Evolutionary conservation across 345 rosid genomes (phyloP), one percentile per base, ranked within the genome.

Genomic region (Pugionium cornutum): DNA sequence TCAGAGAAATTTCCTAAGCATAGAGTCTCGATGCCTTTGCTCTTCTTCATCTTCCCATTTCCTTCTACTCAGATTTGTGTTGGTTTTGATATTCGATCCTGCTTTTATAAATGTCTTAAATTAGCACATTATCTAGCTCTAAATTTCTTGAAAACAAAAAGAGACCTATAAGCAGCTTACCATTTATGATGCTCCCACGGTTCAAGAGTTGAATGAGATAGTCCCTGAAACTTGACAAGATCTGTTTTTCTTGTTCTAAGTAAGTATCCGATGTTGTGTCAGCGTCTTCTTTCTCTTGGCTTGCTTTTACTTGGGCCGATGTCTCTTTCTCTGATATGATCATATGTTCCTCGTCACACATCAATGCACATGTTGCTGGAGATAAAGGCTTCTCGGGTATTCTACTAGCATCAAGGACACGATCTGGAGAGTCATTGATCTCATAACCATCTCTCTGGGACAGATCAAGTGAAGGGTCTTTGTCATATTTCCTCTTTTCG

Each of bases 301-400:
- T 67, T 66, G 62, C 42, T 73, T 53, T 64, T 30, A 67, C 64
- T 39, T 8, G 4, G 9, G 73, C 41, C 2, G 27, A 67, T n/a
- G 63, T 46, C 33, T 66, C 68, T 67, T 61, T 74, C 73, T 67
- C 73, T 61, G 73, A 42, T 5, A 39, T 33, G 11, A 74, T 40
- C 65, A 65, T 53, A 62, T 78, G 84, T 57, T 85, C 78, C 40
- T 85, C 91, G 66, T 83, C 84, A 75, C 91, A 85, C 87, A 81
- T 78, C 77, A 81, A 68, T 63, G 84, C 84, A 8, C 82, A 80
- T 55, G 82, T 83, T 57, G 75, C 88, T 45, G 86, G 85, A 58
- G 83, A 83, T 53, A 74, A 1, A 9, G 81, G 80, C 49, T 57
- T 76, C 67, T 67, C 68, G 6, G 57, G 42, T 34, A 63, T 71